A percentile compares a stretch with the other conserved stretches of the same genome.
Evolutionary conservation across 495 filamentous ascomycete genomes (phyloP).

Genomic region (Choiromyces venosus): DNA sequence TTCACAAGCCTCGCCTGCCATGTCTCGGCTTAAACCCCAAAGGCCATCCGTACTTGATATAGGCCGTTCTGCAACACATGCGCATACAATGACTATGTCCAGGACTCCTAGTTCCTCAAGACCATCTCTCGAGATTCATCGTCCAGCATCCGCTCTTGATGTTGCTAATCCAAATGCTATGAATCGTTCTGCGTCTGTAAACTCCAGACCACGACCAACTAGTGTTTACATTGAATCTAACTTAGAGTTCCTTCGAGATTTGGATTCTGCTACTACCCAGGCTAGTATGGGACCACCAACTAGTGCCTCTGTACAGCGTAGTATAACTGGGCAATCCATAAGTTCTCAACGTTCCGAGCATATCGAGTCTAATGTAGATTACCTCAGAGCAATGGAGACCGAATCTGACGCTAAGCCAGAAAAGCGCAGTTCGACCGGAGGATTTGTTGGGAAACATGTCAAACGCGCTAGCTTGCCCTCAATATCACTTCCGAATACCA

Average conservation of each 20-base stretch:
- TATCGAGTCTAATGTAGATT: conserved; percentile 84
- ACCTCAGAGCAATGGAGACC: conserved; percentile 72
- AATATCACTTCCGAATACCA: conserved; percentile 57
- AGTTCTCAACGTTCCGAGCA: conserved; percentile 47
- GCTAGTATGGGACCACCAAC: conserved; percentile 23
- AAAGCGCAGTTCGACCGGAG: conserved; percentile 57
- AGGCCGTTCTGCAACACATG: conserved; percentile 50
- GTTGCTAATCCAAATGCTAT: conserved; percentile 51
- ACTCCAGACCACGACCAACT: conserved; percentile 58
- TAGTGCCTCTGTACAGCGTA: conserved; percentile 29
- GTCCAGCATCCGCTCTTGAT: conserved; percentile 57
- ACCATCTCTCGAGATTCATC: conserved; percentile 70
- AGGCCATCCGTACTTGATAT: conserved; percentile 47
- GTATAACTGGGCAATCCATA: conserved; percentile 44
- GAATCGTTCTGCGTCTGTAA: conserved; percentile 60
- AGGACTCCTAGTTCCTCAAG: conserved; percentile 60
- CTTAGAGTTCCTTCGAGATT: conserved; percentile 64
- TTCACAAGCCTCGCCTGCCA: conserved; percentile 16
- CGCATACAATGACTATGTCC: conserved; percentile 40
- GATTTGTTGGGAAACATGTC: conserved; percentile 55
- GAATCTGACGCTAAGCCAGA: conserved; percentile 61
- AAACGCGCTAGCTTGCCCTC: conserved; percentile 81
- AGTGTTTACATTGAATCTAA: conserved; percentile 78
- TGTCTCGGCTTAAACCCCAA: conserved; percentile 23
- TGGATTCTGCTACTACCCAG: conserved; percentile 39